Evolutionary conservation across 108 stramenopile species (phyloP), one percentile per base, ranked within the genome.

Genomic region (Nitzschia sp.): DNA sequence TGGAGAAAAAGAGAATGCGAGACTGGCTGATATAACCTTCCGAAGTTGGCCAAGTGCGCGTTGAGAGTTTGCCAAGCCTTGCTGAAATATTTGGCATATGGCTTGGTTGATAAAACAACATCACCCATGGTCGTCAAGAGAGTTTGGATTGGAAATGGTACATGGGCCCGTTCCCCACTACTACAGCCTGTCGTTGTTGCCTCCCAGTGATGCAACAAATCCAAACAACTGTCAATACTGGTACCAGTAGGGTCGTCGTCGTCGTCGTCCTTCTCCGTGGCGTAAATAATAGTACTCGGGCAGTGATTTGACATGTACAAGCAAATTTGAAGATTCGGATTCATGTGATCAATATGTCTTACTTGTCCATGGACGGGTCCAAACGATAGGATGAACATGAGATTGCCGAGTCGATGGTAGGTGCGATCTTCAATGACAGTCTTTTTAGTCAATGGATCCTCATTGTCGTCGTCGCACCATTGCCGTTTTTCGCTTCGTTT

Each of bases 301-400:
- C 87, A 88, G 6, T 68, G 16, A 0, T n/a, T 21, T 13, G 83
- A 83, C 82, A 88, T 85, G 48, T 88, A 88, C 45, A 80, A 27
- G 35, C 87, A 85, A 11, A 88, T 68, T 58, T 85, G 84, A 0
- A 82, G 2, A 65, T 88, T 88, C 0, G 80, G 75, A 19, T 71
- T 62, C 81, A 83, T 88, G 50, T 81, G 72, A 59, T 88, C 87
- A 57, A 85, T 88, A 27, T 88, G 87, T 9, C 87, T 68, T 0
- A 85, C 78, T 69, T 88, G 87, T 5, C 87, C 87, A 46, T 36
- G 15, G 9, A 78, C 72, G 0, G 76, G 78, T 21, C 87, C 87
- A 54, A 84, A 76, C 25, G 77, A 61, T 15, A 88, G 44, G 58
- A 88, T 83, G 33, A 80, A 79, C 84, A 88, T 88, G 41, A 85